Percentiles rank a stretch among this genome's conserved stretches.
These are phyloP conservation scores for Ustilago sp. DNA, from an alignment of 1,284 basidiomycete genomes.

Conservation along the genomic window DNA sequence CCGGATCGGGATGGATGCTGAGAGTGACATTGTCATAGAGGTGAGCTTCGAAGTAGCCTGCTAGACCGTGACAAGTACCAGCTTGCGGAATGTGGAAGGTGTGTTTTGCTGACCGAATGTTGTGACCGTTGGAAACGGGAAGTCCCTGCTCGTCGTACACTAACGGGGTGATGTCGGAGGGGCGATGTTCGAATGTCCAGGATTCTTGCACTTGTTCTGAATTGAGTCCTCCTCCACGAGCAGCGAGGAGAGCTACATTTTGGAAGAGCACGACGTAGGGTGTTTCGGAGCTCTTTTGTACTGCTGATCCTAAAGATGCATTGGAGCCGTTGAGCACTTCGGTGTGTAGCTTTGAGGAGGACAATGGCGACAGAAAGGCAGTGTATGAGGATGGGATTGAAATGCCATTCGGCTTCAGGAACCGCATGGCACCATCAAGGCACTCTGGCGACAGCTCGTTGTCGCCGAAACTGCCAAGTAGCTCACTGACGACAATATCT, in stretches of 20 bases:
- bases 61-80: conserved; percentile 93
- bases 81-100: conserved; percentile 95
- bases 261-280: conserved; percentile 99
- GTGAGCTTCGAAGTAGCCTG: conserved; percentile 96
- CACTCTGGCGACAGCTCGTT: conserved; percentile 99
- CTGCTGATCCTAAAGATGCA: conserved; percentile 25
- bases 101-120: conserved; percentile 69
- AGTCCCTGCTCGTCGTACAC: conserved; percentile 61
- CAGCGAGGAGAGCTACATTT: conserved; percentile 74
- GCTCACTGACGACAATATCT: conserved; percentile 94
- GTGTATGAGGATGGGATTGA: conserved; percentile 97
- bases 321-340: conserved; percentile 44
- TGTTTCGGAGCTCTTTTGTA: conserved; percentile 79
- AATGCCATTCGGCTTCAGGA: conserved; percentile 78
- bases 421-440: conserved; percentile 92
- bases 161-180: conserved; percentile 48
- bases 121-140: conserved; percentile 71
- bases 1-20: conserved; percentile 90
- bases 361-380: conserved; percentile 90
- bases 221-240: conserved; percentile 73
- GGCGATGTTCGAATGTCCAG: conserved; percentile 91
- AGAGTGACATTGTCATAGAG: conserved; percentile 88
- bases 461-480: conserved; percentile 96
- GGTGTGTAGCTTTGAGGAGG: conserved; percentile 83
- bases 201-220: conserved; percentile 90